Base-by-base conservation (phyloP, 177 flowering plant species). In the Telopea speciosissima region DNA sequence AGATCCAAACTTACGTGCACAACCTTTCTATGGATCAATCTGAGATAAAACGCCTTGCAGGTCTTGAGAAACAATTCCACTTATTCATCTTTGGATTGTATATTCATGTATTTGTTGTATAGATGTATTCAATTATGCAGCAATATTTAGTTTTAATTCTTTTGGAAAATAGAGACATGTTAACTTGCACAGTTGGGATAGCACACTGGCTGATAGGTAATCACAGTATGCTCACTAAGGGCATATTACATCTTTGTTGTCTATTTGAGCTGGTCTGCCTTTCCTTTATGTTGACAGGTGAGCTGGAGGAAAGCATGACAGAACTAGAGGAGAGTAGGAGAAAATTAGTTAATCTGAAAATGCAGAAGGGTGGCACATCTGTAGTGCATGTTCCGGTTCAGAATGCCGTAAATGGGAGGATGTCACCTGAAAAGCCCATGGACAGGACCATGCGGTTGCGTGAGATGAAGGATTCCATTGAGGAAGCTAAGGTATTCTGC, bases 271-370 rank as follows among this genome's bases (percentile, higher is more conserved):
- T 64, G 40, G 36, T 65, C 56, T 67, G 5, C 22, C 23, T 68
- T 58, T 61, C 71, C 54, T 80, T 62, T 75, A 17, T 81, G 36
- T 54, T 75, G 67, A 69, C 63, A 96, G 99, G 90, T 78, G 93
- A 96, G 71, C 79, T 96, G 79, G 99, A 96, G 75, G 99, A 96
- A 80, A 83, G 76, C 83, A 84, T 89, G 87, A 83, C 88, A 49
- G 97, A 93, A 76, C 92, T 96, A 75, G 98, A 96, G 81, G 97
- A 93, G 74, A 89, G 90, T 80, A 84, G 97, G 78, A 83, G 98
- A 79, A 96, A 87, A 74, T 77, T 91, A 66, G 82, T 91, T 26
- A 93, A 81, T 82, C 79, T 96, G 67, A 86, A 81, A 77, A 90
- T 93, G 93, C 92, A 91, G 73, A 93, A 87, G 80, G 86, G 86